Evolutionary conservation across 768 basidiomycete species (phyloP), one percentile per base, ranked within the genome.

Genomic region (Holtermannia corniformis): DNA sequence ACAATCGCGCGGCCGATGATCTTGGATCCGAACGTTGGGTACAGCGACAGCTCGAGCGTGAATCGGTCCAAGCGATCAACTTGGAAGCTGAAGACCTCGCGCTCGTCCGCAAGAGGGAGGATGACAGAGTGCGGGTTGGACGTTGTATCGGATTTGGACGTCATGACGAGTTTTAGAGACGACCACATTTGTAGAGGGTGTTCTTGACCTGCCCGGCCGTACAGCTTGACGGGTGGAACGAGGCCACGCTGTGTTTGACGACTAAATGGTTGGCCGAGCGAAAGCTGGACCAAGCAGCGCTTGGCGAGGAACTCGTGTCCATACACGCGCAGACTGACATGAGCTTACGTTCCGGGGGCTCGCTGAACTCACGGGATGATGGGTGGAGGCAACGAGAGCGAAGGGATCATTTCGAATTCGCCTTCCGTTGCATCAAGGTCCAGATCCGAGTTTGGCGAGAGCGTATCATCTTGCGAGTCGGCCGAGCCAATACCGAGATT

Each of bases 1-100:
- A 87, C 86, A 43, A 92, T 81, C 14, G 90, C 92, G 58, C 90
- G 82, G 12, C 93, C 95, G 56, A 99, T 87, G 16, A 91, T 89
- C 73, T 89, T 93, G 14, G 88, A 91, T 14, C 95, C 95, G 74
- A 97, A 97, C 61, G 87, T 93, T 12, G 95, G 95, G 74, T 92
- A 96, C 25, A 97, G 76, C 20, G 93, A 95, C 68, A 97, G 88
- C 70, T 95, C 87, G 63, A 99, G 74, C 1, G 82, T 80, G 50
- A 97, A 78, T 26, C 78, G 77, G 45, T 82, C 80, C 26, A 92
- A 73, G 25, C 79, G 80, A 37, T 84, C 78, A 49, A 87, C 80
- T 74, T 96, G 93, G 76, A 97, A 95, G 13, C 83, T 76, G 65
- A 95, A 88, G 4, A 84, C 72, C 55, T 77, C 80, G 56, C 83